A percentile compares a stretch with the other conserved stretches of the same genome.
Conservation (phyloP, 2,329 filamentous ascomycete genomes). For the Sporothrix phasma region DNA sequence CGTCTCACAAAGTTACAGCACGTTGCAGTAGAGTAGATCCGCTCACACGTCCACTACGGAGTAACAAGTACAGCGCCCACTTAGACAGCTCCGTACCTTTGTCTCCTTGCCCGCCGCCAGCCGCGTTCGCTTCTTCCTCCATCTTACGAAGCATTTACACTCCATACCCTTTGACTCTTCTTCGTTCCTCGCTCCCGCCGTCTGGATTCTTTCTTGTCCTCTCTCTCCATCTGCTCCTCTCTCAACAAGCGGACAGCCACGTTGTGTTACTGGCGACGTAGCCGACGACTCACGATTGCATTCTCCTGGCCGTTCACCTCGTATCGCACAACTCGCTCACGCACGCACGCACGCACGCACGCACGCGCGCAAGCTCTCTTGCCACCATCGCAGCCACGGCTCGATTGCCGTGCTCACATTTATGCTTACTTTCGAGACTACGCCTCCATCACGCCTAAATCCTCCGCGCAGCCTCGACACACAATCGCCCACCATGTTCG, state of each 20-base stretch:
- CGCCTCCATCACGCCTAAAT: background rate
- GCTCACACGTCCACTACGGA: background rate
- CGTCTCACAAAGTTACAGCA: too few species aligned
- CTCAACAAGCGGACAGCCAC: background rate
- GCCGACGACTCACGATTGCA: background rate
- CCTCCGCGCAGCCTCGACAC: background rate
- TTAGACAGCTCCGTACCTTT: background rate
- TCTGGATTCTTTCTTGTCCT: background rate
- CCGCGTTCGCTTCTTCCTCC: constrained; percentile 1
- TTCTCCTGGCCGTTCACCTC: background rate
- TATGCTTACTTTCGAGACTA: background rate
- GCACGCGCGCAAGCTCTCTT: background rate
- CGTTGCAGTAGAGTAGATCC: background rate
- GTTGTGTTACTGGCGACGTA: background rate
- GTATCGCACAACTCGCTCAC: background rate
- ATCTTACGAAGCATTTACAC: background rate
- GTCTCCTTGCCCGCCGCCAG: constrained; percentile 7
- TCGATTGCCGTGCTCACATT: background rate
- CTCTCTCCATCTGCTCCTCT: background rate
- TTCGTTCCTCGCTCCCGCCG: background rate
- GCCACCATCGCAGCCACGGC: background rate
- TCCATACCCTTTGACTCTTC: background rate
- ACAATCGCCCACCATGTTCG: constrained; percentile 15
- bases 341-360: background rate
- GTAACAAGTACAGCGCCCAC: too few species aligned